A percentile compares a stretch with the other conserved stretches of the same genome.
phyloP scores from a whole-genome alignment of 805 yeast species.

The Cyberlindnera petersonii region DNA sequence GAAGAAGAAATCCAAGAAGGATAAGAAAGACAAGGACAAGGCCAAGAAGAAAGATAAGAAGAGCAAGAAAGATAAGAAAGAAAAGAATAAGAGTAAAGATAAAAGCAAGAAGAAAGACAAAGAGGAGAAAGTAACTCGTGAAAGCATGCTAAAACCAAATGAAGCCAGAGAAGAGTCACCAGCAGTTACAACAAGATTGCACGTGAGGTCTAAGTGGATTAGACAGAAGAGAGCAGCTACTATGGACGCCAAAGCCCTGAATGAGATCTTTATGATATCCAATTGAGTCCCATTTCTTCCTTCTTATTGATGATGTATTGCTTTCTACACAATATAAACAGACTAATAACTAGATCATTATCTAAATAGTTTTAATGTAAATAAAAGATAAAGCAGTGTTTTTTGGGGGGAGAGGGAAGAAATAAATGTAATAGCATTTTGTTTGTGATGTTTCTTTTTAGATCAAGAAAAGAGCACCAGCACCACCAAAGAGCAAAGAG shows the following conservation, averaged over 20 bases:
- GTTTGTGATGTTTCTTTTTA: too few species aligned
- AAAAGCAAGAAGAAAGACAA: conserved; percentile 30
- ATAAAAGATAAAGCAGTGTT: too few species aligned
- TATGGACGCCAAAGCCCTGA: conserved; percentile 81
- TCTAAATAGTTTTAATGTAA: too few species aligned
- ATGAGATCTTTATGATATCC: conserved; percentile 88
- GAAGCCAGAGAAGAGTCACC: conserved; percentile 30
- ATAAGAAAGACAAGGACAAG: conserved; percentile 28
- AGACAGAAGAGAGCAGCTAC: conserved; percentile 89
- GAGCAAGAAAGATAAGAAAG: conserved; percentile 30
- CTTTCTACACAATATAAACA: not conserved
- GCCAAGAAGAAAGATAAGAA: conserved; percentile 28
- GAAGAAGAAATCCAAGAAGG: conserved; percentile 25
- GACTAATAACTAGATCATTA: too few species aligned
- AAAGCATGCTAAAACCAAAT: conserved; percentile 39
- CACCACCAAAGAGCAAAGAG: conserved; percentile 43
- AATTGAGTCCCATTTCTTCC: conserved; percentile 33
- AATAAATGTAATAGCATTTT: too few species aligned
- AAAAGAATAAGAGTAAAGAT: conserved; percentile 28
- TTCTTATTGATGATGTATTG: too few species aligned
- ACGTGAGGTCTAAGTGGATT: conserved; percentile 84
- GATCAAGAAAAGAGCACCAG: conserved; percentile 33
- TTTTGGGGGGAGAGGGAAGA: too few species aligned
- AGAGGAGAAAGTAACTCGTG: conserved; percentile 35
- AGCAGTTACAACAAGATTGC: conserved; percentile 49